Percentiles rank a stretch among this genome's conserved stretches.
Evolutionary conservation across 2,329 filamentous ascomycete genomes (phyloP).

Genomic region (Onygenales sp.): DNA sequence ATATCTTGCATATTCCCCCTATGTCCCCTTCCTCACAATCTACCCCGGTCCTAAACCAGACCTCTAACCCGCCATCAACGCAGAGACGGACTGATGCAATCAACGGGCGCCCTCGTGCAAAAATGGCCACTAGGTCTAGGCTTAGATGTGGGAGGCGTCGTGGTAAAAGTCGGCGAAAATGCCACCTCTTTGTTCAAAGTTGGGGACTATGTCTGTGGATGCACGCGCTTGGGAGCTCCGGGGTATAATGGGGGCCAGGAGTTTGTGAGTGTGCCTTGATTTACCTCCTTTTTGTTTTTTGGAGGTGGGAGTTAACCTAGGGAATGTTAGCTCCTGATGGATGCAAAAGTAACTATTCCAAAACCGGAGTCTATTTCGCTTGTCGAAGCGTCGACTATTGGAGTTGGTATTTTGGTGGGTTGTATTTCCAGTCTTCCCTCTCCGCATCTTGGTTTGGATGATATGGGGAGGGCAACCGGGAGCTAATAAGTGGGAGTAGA

Average conservation of each 20-base stretch:
- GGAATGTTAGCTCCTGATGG: conserved; percentile 20
- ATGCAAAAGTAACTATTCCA: conserved; percentile 19
- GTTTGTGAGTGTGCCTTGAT: conserved; percentile 10
- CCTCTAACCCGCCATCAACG: not conserved
- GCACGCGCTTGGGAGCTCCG: conserved; percentile 18
- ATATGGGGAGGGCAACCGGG: not conserved
- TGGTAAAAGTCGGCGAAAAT: conserved; percentile 21
- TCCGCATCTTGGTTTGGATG: not conserved
- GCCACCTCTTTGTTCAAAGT: conserved; percentile 19
- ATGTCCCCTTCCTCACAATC: too few relatives aligned
- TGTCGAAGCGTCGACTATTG: conserved; percentile 20
- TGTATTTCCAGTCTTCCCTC: conserved; percentile 8
- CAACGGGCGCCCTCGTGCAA: conserved; percentile 18
- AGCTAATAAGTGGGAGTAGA: conserved; percentile 8
- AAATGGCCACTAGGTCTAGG: conserved; percentile 22
- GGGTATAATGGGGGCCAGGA: conserved; percentile 20
- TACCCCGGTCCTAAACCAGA: not conserved
- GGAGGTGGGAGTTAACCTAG: not conserved
- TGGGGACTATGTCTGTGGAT: conserved; percentile 23
- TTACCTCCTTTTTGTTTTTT: not conserved
- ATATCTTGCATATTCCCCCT: too few relatives aligned
- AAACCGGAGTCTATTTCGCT: conserved; percentile 21
- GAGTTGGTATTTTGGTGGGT: conserved; percentile 14
- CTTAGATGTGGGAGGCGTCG: conserved; percentile 20
- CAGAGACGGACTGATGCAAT: conserved; percentile 19